Conservation (phyloP, 768 basidiomycete species). For the Lentinula raphanica region DNA sequence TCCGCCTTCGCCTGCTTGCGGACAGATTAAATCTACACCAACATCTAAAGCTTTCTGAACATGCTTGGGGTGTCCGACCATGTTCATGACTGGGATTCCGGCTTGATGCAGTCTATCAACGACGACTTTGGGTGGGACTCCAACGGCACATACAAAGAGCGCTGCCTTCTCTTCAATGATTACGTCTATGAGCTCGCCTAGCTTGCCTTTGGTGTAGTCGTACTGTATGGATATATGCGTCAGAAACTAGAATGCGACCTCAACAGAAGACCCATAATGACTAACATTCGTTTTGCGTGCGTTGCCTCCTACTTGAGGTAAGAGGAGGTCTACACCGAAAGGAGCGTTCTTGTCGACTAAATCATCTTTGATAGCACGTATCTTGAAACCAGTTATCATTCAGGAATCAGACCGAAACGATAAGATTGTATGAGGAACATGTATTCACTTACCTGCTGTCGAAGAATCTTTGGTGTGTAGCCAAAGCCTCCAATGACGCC, state of each 20-base stretch:
- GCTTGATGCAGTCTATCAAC: slow-evolving; percentile 82
- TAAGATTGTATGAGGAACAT: not conserved
- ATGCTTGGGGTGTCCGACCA: slow-evolving; percentile 95
- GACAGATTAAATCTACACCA: slow-evolving; percentile 91
- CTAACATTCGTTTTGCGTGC: slow-evolving; percentile 88
- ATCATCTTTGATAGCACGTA: slow-evolving; percentile 64
- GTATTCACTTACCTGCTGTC: slow-evolving; percentile 58
- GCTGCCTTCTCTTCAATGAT: slow-evolving; percentile 87
- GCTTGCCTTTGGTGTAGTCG: slow-evolving; percentile 86
- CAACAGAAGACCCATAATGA: not conserved
- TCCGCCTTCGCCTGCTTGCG: slow-evolving; percentile 90
- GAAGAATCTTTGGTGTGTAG: slow-evolving; percentile 77
- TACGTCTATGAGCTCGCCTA: slow-evolving; percentile 79
- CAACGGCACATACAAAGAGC: slow-evolving; percentile 89
- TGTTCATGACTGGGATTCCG: slow-evolving; percentile 88
- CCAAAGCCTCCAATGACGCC: slow-evolving; percentile 79
- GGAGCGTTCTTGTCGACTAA: slow-evolving; percentile 72
- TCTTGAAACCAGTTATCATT: no score
- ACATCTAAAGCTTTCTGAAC: slow-evolving; percentile 73
- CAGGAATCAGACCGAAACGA: no score
- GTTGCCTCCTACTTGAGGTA: slow-evolving; percentile 81
- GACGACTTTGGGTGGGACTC: slow-evolving; percentile 75
- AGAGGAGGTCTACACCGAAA: slow-evolving; percentile 87
- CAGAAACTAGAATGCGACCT: not conserved
- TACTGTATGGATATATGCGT: slow-evolving; percentile 36